Base-by-base conservation (phyloP, 2,329 filamentous ascomycete genomes). In the Samsoniella hepiali region DNA sequence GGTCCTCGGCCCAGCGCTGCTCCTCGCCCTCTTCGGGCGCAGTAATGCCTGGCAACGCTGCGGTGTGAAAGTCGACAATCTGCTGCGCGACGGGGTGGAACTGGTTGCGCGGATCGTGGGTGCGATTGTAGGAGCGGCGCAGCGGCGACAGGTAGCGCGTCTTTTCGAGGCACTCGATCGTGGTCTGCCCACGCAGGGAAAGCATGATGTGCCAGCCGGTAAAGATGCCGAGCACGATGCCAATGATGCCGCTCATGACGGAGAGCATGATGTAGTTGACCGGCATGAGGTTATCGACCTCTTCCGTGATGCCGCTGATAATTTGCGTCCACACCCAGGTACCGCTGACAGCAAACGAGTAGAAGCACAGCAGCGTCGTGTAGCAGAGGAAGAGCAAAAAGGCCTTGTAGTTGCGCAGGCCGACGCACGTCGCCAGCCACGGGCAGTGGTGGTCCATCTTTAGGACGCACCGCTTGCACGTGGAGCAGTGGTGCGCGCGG, bases 381-480 rank as follows among this genome's bases (percentile, higher is more conserved):
- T 99, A 98, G 63, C 93, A 84, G 32, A 99, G 82, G 75, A 98
- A 99, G 3, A 98, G 83, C 60, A 99, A 75, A 73, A 99, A 99
- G 0, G 93, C 84, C 78, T 99, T 99, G 82, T 97, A 96, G 77
- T 99, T 99, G 72, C 87, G 87, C 67, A 99, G 81, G 27, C 95
- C 95, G 65, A 99, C 91, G 76, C 95, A 99, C 4, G 92, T 97
- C 34, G 95, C 94, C 57, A 99, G 84, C 95, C 95, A 99, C 17
- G 95, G 95, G 75, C 95, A 99, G 79, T 99, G 95, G 76, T 99
- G 95, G 74, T 99, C 95, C 95, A 99, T 99, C 82, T 99, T 99
- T 75, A 99, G 82, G 32, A 99, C 93, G 75, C 95, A 99, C 72
- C 90, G 89, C 69, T 89, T 87, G 78, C 95, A 99, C 4, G 93